Evolutionary conservation across 2,329 filamentous ascomycete genomes (phyloP), one percentile per base, ranked within the genome.

Genomic region (Penicillium fuscoglaucum): DNA sequence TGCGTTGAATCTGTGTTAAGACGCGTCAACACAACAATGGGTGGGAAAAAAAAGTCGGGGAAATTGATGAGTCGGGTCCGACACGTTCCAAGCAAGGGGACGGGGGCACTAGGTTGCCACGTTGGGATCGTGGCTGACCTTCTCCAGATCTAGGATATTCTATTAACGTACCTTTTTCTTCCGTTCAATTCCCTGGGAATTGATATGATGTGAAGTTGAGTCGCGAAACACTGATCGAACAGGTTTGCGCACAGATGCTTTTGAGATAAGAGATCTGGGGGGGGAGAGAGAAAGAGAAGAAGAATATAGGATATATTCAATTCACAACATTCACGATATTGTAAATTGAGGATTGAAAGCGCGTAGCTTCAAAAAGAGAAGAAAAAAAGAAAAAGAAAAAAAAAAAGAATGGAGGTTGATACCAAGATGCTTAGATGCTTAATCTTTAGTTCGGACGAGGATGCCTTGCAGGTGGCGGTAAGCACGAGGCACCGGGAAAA

Each of bases 361-460:
- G 47, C 21, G 31, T 17, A 45, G 29, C 39, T 52, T 33, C 10
- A 5, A 28, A 13, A n/a, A 44, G 17, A 51, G 35, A 31, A 29
- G 12, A 61, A 57, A 29, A n/a, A 62, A 58, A 58, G 54, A 52
- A 49, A 55, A 59, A 35, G 58, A 54, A 52, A 51, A 56, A 60
- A 59, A 40, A 58, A 61, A 48, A 55, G 54, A 62, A 63, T 59
- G 60, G 65, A 66, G 41, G 69, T 66, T 60, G 61, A 57, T 59
- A 57, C 59, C 55, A 60, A 66, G 72, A 73, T 74, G 73, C 72
- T 75, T 75, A 63, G 72, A 74, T 74, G 73, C 73, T 75, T 75
- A 75, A 74, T 72, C 62, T 73, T 73, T 75, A 74, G 73, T 72
- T 63, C 67, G 28, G 47, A 33, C 29, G 49, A 52, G 63, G 67